Conservation (phyloP, 176 grass and related monocot genomes). For the Leersia perrieri region DNA sequence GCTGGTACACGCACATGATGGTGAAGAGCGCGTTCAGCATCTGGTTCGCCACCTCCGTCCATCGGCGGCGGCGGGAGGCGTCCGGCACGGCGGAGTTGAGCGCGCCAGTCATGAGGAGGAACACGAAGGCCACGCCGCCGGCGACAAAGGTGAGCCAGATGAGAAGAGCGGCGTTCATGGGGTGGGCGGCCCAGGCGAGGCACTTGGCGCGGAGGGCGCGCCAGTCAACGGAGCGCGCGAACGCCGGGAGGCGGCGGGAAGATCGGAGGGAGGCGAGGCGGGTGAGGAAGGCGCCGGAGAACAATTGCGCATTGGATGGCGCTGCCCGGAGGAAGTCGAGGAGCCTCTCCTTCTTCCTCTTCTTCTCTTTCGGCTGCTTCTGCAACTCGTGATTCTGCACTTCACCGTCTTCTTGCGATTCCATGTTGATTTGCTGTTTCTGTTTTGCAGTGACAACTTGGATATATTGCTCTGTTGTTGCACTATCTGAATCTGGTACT, state of each 20-base stretch:
- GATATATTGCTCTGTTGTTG: no score
- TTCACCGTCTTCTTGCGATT: not conserved
- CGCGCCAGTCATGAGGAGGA: constrained; percentile 70
- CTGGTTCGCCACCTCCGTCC: constrained; percentile 71
- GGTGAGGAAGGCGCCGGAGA: constrained; percentile 17
- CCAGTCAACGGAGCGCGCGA: constrained; percentile 52
- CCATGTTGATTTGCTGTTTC: not conserved
- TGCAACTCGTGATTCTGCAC: not conserved
- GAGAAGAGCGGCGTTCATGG: constrained; percentile 54
- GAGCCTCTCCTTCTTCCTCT: constrained; percentile 35
- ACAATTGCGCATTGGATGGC: constrained; percentile 36
- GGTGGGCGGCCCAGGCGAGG: constrained; percentile 42
- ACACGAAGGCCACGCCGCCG: constrained; percentile 39
- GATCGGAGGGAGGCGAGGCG: constrained; percentile 3
- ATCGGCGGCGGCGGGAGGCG: constrained; percentile 33
- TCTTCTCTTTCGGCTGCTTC: not conserved
- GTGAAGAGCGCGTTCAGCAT: constrained; percentile 80
- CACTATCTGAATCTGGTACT: no score
- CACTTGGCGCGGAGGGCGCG: constrained; percentile 22
- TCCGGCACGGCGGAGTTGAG: constrained; percentile 58
- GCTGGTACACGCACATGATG: constrained; percentile 79
- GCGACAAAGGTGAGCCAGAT: constrained; percentile 56
- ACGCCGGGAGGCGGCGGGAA: constrained; percentile 27
- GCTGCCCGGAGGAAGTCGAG: constrained; percentile 49
- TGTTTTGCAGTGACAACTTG: not conserved